Evolutionary conservation across 768 basidiomycete species (phyloP).

Genomic region (Cubamyces sp.): DNA sequence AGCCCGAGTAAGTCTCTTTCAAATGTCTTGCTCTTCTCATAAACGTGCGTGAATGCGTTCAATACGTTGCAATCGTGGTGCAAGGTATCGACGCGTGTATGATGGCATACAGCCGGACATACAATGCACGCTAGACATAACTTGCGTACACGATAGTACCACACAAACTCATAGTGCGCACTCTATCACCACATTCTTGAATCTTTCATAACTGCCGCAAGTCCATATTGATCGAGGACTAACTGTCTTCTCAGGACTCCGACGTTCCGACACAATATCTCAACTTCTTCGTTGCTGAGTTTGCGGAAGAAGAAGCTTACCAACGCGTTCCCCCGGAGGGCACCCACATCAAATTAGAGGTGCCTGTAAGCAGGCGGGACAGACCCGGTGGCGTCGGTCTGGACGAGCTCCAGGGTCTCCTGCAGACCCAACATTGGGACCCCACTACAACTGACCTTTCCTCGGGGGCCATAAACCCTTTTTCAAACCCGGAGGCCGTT

Average conservation of each 20-base stretch:
- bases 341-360: conserved; percentile 35
- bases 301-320: conserved; percentile 40
- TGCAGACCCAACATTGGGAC: conserved; percentile 28
- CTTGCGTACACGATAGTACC: too few species aligned
- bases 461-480: background rate
- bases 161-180: too few species aligned
- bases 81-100: too few species aligned
- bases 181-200: too few species aligned
- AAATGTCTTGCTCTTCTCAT: background rate
- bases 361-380: conserved; percentile 28
- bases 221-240: background rate
- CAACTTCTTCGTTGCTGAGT: conserved; percentile 46
- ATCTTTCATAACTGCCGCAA: too few species aligned
- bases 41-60: too few species aligned
- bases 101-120: too few species aligned
- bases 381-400: conserved; percentile 40
- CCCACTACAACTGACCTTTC: background rate
- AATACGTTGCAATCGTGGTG: too few species aligned
- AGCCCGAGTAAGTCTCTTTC: conserved; percentile 29
- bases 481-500: background rate
- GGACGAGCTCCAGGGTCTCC: conserved; percentile 36
- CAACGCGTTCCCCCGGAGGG: conserved; percentile 38
- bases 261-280: conserved; percentile 40
- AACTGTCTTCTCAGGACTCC: conserved; percentile 13
- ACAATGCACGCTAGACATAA: too few species aligned